A percentile compares a stretch with the other conserved stretches of the same genome.
Evolutionary conservation across 1,139 yeast genomes (phyloP).

Genomic region (Lodderomyces parapsilosis): DNA sequence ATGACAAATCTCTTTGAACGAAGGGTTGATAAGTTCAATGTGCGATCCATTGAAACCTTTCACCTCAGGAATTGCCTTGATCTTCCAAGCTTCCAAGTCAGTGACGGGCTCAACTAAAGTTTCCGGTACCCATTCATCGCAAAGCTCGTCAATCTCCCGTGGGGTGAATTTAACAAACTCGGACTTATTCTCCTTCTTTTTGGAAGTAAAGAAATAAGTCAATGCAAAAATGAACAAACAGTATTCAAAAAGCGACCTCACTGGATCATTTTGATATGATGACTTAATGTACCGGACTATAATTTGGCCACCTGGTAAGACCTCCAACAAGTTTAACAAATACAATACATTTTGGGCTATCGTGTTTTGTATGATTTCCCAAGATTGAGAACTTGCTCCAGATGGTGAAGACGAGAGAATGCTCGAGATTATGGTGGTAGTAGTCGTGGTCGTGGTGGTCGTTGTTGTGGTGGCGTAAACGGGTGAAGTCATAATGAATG

Average conservation of each 20-base stretch:
- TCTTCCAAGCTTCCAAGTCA: conserved; percentile 58
- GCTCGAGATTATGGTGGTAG: conserved; percentile 21
- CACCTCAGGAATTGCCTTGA: conserved; percentile 62
- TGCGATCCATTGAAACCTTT: conserved; percentile 57
- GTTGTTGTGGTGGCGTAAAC: conserved; percentile 16
- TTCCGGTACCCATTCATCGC: conserved; percentile 90
- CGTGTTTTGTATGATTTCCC: conserved; percentile 36
- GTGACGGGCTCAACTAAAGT: conserved; percentile 63
- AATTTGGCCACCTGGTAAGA: conserved; percentile 79
- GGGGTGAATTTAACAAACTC: conserved; percentile 64
- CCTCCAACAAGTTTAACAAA: conserved; percentile 36
- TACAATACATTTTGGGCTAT: conserved; percentile 36
- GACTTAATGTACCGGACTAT: conserved; percentile 75
- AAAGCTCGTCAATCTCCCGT: conserved; percentile 76
- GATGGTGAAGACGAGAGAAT: conserved; percentile 2
- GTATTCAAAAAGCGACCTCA: conserved; percentile 80
- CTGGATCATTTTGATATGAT: conserved; percentile 94
- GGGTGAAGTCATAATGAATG: conserved; percentile 10
- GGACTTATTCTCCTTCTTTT: conserved; percentile 74
- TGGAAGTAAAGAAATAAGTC: conserved; percentile 78
- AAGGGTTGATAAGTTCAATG: conserved; percentile 22
- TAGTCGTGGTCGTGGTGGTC: conserved; percentile 22
- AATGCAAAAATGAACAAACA: conserved; percentile 80
- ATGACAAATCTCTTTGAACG: neutral
- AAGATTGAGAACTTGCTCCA: conserved; percentile 34